Conservation (phyloP, 2,329 filamentous ascomycete genomes). For the Ilyonectria mors-panacis region DNA sequence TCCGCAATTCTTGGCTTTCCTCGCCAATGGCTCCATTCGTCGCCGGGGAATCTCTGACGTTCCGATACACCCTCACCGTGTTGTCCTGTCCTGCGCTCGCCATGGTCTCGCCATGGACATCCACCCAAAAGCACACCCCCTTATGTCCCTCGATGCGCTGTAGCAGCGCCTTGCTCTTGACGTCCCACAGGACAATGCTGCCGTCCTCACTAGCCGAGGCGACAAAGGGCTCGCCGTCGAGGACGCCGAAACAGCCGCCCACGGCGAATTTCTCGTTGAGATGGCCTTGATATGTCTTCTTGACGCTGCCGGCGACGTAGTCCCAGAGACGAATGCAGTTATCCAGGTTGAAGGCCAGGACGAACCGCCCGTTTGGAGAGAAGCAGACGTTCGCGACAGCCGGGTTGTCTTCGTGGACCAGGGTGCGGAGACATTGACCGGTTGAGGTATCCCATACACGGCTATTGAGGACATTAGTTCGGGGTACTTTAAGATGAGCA, state of each 20-base stretch:
- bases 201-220: constrained; percentile 92
- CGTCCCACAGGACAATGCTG: constrained; percentile 89
- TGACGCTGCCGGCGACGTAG: constrained; percentile 89
- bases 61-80: constrained; percentile 65
- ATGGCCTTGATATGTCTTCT: constrained; percentile 98
- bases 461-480: constrained; percentile 55
- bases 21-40: constrained; percentile 37
- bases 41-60: constrained; percentile 39
- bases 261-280: constrained; percentile 87
- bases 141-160: constrained; percentile 72
- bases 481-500: neutral
- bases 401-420: constrained; percentile 97
- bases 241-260: constrained; percentile 84
- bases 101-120: constrained; percentile 70
- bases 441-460: constrained; percentile 97
- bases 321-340: constrained; percentile 94
- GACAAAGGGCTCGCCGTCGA: constrained; percentile 70
- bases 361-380: constrained; percentile 92
- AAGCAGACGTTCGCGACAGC: constrained; percentile 92
- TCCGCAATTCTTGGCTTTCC: constrained; percentile 65
- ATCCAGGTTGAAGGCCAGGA: constrained; percentile 93
- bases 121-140: constrained; percentile 77
- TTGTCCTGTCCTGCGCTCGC: constrained; percentile 71
- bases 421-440: constrained; percentile 92
- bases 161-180: constrained; percentile 85